Base-by-base conservation (phyloP, 768 basidiomycete genomes). In the Termitomyces sp. region DNA sequence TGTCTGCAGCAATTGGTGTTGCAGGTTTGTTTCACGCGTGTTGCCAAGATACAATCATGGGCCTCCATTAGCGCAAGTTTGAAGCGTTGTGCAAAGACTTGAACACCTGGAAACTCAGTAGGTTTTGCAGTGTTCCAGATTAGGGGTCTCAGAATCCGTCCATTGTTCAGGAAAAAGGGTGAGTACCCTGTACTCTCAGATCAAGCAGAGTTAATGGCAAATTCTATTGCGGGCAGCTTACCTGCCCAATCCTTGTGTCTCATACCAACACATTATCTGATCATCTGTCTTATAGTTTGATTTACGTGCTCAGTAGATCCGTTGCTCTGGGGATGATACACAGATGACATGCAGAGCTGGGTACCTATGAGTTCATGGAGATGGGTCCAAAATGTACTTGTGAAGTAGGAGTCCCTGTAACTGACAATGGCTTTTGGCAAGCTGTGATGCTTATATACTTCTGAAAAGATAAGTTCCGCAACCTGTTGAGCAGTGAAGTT, bases 301-400 rank as follows among this genome's bases (percentile, higher is more conserved):
- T 69, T 71, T 0, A 69, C 66, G 3, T 63, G 56, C 56, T 74
- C 72, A 1, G 66, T 70, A 1, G 64, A 55, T 1, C 72, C 69
- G 54, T 72, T 38, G 2, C 27, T 31, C n/a, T 49, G 15, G 4
- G 22, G 48, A 22, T 56, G 47, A 22, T 50, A 55, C 65, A 7
- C 68, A 63, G 50, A 73, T 63, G 18, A 71, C 72, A 55, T 73
- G 66, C 46, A 45, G n/a, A 5, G 64, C 57, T 39, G n/a, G n/a
- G n/a, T n/a, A n/a, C n/a, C n/a, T n/a, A n/a, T n/a, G n/a, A n/a
- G n/a, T n/a, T n/a, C n/a, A n/a, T n/a, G n/a, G n/a, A n/a, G n/a
- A n/a, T n/a, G n/a, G n/a, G n/a, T n/a, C n/a, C n/a, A n/a, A n/a
- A n/a, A n/a, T n/a, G n/a, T 11, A 22, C 54, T 50, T 2, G 58